Evolutionary conservation across 2,329 filamentous ascomycete species (phyloP), one percentile per base, ranked within the genome.

Genomic region (Coniella vitis): DNA sequence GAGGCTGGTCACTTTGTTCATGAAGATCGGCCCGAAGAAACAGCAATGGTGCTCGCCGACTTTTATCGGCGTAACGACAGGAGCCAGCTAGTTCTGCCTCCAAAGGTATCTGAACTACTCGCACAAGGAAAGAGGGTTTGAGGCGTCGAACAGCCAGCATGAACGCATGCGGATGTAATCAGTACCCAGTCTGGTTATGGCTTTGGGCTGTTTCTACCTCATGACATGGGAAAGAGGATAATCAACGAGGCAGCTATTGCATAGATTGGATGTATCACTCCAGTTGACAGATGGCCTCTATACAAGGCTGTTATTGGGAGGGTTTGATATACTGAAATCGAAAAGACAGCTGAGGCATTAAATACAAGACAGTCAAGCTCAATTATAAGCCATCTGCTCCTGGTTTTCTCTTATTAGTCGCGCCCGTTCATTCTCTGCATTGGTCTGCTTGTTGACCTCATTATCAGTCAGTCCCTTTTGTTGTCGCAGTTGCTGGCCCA

Each of bases 1-100:
- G 88, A 95, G 63, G 90, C 93, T 1, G 93, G 93, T 0, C 93
- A 98, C 65, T 98, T 98, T 61, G 82, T 98, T 48, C 93, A 98
- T 56, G 93, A 98, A 65, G 93, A 98, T 64, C 78, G 91, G 43
- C 90, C 93, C 0, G 86, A 90, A 61, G 94, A 91, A 72, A 94
- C 86, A 38, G 93, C 93, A 1, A 75, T 86, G 57, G 78, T 89
- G 8, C 71, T 97, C 45, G 87, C 86, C 2, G 93, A 98, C 63
- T 97, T 98, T 63, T 91, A 93, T 61, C 85, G 84, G 57, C 76
- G 93, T 46, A 98, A 98, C 62, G 91, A 97, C 68, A 77, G 90
- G 53, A 89, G 81, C 59, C 78, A 84, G 10, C 65, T 98, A 51
- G 86, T 97, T 1, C 71, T 98, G 54, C 93, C 93, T 29, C 90